Evolutionary conservation across 306 rosid species (phyloP).

Genomic region (Carpinus fangiana): DNA sequence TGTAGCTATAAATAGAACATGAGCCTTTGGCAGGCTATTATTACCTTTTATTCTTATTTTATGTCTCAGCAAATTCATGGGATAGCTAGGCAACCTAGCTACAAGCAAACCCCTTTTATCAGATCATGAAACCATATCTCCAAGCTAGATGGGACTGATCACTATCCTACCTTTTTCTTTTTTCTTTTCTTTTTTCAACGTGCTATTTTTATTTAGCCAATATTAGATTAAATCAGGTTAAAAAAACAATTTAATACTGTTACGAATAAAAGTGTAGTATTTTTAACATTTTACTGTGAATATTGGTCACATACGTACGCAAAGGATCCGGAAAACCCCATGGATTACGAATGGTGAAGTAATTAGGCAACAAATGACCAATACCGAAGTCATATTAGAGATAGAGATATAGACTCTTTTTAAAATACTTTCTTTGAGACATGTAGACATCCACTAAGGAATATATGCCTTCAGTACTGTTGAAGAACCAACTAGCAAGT

Average conservation of each 20-base stretch:
- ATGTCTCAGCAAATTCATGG: background rate
- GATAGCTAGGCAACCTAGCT: background rate
- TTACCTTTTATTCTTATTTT: background rate
- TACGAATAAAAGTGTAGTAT: too few species aligned
- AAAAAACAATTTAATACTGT: too few species aligned
- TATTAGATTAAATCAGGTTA: too few species aligned
- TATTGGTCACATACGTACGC: background rate
- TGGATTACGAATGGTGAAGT: background rate
- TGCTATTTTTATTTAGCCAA: too few species aligned
- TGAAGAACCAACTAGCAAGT: background rate
- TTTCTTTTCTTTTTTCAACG: too few species aligned
- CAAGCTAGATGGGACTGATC: too few species aligned
- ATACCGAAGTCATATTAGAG: background rate
- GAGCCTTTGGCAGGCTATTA: too few species aligned
- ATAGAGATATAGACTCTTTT: background rate
- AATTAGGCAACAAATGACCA: background rate
- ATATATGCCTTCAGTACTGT: background rate
- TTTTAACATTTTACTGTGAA: background rate
- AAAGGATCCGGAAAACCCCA: background rate
- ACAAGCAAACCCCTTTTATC: background rate
- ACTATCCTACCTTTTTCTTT: too few species aligned
- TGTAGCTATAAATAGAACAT: background rate
- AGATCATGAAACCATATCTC: background rate
- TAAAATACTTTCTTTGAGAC: background rate
- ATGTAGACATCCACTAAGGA: constrained; percentile 6